A percentile compares a stretch with the other conserved stretches of the same genome.
Conservation (phyloP, 192 early-diverging fungal genomes). For the Cladochytrium replicatum region DNA sequence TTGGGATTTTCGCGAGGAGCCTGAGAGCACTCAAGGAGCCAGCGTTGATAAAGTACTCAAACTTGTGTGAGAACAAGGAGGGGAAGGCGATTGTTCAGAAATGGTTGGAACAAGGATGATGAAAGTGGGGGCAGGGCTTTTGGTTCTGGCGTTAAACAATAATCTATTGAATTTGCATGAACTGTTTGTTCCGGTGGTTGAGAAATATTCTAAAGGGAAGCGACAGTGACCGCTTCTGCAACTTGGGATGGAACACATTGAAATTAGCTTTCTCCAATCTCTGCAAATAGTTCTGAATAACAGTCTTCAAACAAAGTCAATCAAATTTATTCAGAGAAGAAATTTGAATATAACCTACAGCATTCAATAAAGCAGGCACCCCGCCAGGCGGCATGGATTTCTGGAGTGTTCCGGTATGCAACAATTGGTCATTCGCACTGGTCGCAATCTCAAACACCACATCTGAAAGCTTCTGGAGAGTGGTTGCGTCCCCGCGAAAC, state of each 20-base stretch:
- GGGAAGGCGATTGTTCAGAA: too few relatives aligned
- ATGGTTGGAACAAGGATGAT: too few relatives aligned
- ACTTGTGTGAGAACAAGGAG: slow-evolving; percentile 16
- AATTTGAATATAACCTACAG: slow-evolving; percentile 32
- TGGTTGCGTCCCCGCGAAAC: slow-evolving; percentile 44
- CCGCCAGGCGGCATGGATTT: slow-evolving; percentile 47
- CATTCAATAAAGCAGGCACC: slow-evolving; percentile 60
- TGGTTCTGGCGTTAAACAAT: too few relatives aligned
- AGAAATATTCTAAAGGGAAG: slow-evolving; percentile 50
- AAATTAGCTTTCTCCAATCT: slow-evolving; percentile 70
- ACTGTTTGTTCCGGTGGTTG: too few relatives aligned
- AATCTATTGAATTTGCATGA: too few relatives aligned
- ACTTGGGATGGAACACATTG: slow-evolving; percentile 63
- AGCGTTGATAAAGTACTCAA: slow-evolving; percentile 18
- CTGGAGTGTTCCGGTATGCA: slow-evolving; percentile 55
- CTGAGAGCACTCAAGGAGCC: slow-evolving; percentile 14
- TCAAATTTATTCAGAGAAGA: background rate
- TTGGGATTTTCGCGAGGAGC: background rate
- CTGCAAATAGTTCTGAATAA: slow-evolving; percentile 63
- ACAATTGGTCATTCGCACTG: slow-evolving; percentile 64
- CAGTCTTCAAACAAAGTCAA: slow-evolving; percentile 30
- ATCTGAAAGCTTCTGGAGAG: slow-evolving; percentile 59
- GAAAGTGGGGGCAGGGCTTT: too few relatives aligned
- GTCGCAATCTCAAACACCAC: slow-evolving; percentile 83
- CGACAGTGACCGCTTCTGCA: slow-evolving; percentile 57